phyloP scores from a whole-genome alignment of 495 filamentous ascomycete genomes.

The Penicillium verhagenii region DNA sequence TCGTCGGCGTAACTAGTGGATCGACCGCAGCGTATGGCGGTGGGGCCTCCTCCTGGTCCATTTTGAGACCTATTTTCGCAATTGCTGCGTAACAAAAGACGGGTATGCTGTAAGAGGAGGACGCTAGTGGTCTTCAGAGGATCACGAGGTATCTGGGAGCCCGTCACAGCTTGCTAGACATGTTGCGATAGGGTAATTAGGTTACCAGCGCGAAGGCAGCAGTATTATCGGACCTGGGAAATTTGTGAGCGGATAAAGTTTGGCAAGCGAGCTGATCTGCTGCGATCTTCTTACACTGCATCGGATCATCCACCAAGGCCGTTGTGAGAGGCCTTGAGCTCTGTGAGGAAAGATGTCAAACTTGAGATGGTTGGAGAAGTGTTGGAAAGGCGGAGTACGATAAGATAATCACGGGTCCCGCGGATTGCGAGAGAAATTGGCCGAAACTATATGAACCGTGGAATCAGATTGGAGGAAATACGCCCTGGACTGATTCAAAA shows the following conservation, averaged over 20 bases:
- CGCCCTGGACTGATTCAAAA: too few relatives aligned
- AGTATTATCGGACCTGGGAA: conserved; percentile 10
- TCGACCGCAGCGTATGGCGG: conserved; percentile 48
- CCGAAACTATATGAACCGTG: neutral
- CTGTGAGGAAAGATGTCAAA: neutral
- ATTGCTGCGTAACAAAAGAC: neutral
- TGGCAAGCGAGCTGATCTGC: neutral
- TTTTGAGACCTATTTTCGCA: conserved; percentile 9
- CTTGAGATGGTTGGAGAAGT: neutral
- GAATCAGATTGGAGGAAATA: neutral
- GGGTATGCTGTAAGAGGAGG: neutral
- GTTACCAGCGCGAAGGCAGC: conserved; percentile 21
- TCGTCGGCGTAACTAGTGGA: conserved; percentile 31
- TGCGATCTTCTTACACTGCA: neutral
- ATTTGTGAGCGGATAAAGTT: neutral
- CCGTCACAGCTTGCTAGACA: conserved; percentile 22
- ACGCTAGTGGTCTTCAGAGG: conserved; percentile 4
- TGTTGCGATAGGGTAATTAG: conserved; percentile 22
- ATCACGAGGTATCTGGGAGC: conserved; percentile 7
- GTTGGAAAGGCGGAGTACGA: conserved; percentile 2
- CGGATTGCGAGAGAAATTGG: neutral
- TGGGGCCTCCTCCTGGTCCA: conserved; percentile 45
- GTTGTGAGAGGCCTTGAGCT: neutral
- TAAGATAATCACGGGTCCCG: conserved; percentile 2
- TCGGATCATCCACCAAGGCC: neutral